Conservation (phyloP, 1,139 yeast species). For the Zygosaccharomyces sapae region DNA sequence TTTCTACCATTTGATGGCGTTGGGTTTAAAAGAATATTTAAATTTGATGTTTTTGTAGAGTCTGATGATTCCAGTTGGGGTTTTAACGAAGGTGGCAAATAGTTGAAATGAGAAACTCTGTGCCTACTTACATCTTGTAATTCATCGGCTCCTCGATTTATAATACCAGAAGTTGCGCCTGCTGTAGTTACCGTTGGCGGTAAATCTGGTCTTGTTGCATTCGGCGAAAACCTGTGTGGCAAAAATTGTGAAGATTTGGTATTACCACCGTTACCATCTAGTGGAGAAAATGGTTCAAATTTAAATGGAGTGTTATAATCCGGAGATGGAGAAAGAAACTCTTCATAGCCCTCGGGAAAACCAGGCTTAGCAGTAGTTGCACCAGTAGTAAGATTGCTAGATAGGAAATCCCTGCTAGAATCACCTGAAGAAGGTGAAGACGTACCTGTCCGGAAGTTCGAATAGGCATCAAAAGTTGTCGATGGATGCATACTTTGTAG, state of each 20-base stretch:
- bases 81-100: constrained; percentile 64
- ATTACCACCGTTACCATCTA: constrained; percentile 4
- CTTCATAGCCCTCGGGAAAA: constrained; percentile 14
- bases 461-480: not conserved
- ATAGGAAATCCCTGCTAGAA: constrained; percentile 37
- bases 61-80: constrained; percentile 62
- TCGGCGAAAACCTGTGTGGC: constrained; percentile 9
- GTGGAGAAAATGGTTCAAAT: constrained; percentile 22
- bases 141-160: constrained; percentile 39
- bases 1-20: constrained; percentile 10
- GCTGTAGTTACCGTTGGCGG: constrained; percentile 1
- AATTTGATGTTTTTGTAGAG: constrained; percentile 41
- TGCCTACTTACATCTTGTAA: constrained; percentile 52
- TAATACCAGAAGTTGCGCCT: constrained; percentile 9
- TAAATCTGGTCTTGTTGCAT: constrained; percentile 15
- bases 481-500: not conserved
- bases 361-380: constrained; percentile 9
- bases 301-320: constrained; percentile 23
- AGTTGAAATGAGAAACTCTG: constrained; percentile 67
- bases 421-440: constrained; percentile 41
- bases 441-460: not conserved
- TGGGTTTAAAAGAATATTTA: constrained; percentile 43
- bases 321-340: constrained; percentile 25
- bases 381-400: too few relatives aligned
- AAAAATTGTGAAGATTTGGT: constrained; percentile 4